Conservation (phyloP, 2,329 filamentous ascomycete genomes). For the Bipolaris cookei region DNA sequence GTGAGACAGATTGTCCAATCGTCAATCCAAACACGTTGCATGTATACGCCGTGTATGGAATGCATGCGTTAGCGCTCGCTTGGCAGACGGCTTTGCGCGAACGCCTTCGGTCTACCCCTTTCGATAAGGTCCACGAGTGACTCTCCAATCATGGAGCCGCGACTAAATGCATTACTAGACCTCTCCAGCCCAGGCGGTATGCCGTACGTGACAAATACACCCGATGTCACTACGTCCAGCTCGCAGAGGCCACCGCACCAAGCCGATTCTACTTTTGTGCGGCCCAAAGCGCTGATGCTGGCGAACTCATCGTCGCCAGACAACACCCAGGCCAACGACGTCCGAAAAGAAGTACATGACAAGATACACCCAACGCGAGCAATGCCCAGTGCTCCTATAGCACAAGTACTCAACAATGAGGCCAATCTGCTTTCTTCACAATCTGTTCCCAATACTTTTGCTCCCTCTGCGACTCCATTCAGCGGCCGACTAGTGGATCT, state of each 20-base stretch:
- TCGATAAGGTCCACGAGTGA: slow-evolving; percentile 10
- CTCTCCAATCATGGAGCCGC: slow-evolving; percentile 18
- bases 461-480: slow-evolving; percentile 31
- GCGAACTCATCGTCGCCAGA: slow-evolving; percentile 7
- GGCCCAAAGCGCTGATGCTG: slow-evolving; percentile 13
- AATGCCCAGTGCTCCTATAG: slow-evolving; percentile 42
- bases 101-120: slow-evolving; percentile 11
- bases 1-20: background rate
- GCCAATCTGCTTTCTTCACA: slow-evolving; percentile 19
- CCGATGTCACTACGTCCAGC: background rate
- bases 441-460: slow-evolving; percentile 15
- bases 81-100: slow-evolving; percentile 11
- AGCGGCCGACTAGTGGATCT: slow-evolving; percentile 39
- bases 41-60: background rate
- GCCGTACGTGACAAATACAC: background rate
- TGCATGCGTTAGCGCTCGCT: slow-evolving; percentile 12
- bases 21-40: background rate
- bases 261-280: slow-evolving; percentile 9
- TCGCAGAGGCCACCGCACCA: slow-evolving; percentile 8
- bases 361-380: slow-evolving; percentile 10
- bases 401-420: slow-evolving; percentile 44
- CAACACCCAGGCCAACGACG: slow-evolving; percentile 7
- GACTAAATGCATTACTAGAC: slow-evolving; percentile 14
- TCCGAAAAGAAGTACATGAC: slow-evolving; percentile 7
- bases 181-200: slow-evolving; percentile 10